phyloP scores from a whole-genome alignment of 352 stramenopile species.

The Phytophthora pinifolia region DNA sequence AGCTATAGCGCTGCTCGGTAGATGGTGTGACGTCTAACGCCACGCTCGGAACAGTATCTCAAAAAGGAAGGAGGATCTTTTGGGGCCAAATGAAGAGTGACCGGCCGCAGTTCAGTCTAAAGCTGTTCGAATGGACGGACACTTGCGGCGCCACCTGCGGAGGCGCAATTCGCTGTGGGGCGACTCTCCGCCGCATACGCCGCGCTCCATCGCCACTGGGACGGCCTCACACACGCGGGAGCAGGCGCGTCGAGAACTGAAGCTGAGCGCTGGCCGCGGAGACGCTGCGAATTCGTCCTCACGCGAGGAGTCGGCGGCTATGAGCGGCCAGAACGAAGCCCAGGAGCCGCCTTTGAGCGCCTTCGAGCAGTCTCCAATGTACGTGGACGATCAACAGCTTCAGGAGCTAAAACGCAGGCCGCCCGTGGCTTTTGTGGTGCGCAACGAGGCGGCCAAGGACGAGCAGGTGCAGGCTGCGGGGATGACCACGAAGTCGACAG shows the following conservation, averaged over 20 bases:
- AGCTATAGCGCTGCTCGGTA: too few relatives aligned
- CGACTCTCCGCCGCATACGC: neutral
- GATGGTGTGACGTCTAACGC: too few relatives aligned
- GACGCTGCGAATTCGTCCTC: neutral
- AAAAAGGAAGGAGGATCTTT: too few relatives aligned
- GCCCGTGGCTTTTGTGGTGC: constrained; percentile 43
- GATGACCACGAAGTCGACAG: neutral
- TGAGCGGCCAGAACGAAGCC: neutral
- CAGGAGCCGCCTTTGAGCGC: neutral
- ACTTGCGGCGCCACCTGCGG: constrained; percentile 13
- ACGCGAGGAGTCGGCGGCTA: constrained; percentile 10
- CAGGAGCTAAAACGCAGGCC: constrained; percentile 37
- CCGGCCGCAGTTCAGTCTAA: too few relatives aligned
- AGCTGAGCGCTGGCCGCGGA: neutral
- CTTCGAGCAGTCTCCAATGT: constrained; percentile 37
- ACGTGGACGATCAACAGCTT: constrained; percentile 33
- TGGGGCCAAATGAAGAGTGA: too few relatives aligned
- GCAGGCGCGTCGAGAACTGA: constrained; percentile 13
- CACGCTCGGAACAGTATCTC: too few relatives aligned
- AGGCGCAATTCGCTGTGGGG: constrained; percentile 4
- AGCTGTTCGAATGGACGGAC: constrained; percentile 15
- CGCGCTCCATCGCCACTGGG: constrained; percentile 8
- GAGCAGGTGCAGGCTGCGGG: constrained; percentile 23
- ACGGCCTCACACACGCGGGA: constrained; percentile 10
- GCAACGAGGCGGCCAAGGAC: constrained; percentile 26